Percentiles rank a stretch among this genome's conserved stretches.
Conservation (phyloP, 2,329 filamentous ascomycete genomes). For the Elsinoe perseae region DNA sequence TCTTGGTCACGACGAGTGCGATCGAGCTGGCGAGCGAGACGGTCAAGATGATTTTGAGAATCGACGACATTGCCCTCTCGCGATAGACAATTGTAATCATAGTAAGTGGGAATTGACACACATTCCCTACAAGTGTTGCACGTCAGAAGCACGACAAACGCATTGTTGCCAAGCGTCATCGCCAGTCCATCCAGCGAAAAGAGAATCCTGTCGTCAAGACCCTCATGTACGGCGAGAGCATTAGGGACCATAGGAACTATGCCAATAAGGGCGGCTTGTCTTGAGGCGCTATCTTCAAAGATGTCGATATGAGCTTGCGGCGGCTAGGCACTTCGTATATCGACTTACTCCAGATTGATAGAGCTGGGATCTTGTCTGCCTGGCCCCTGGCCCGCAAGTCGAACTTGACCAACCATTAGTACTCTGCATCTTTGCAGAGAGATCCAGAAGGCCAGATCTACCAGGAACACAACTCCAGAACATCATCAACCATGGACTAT, state of each 20-base stretch:
- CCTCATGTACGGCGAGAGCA: constrained; percentile 33
- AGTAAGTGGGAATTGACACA: constrained; percentile 2
- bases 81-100: constrained; percentile 23
- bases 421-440: no score
- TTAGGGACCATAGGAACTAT: constrained; percentile 43
- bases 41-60: constrained; percentile 83
- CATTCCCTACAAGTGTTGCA: background rate
- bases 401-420: no score
- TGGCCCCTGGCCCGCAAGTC: no score
- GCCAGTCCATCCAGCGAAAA: no score
- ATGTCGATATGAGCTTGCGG: constrained; percentile 38
- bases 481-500: no score
- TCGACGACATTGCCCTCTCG: constrained; percentile 56
- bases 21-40: constrained; percentile 97
- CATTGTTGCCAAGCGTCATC: no score
- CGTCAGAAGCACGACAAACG: no score
- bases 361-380: no score
- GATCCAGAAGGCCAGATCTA: no score
- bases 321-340: constrained; percentile 39
- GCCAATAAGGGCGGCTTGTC: constrained; percentile 40
- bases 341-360: constrained; percentile 44
- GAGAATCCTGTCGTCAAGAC: constrained; percentile 35
- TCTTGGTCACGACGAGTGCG: constrained; percentile 93
- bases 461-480: no score
- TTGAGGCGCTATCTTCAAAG: constrained; percentile 39